These are phyloP conservation scores for Biscutella auriculata DNA, from an alignment of 441 rosid species.

Conservation along the genomic window DNA sequence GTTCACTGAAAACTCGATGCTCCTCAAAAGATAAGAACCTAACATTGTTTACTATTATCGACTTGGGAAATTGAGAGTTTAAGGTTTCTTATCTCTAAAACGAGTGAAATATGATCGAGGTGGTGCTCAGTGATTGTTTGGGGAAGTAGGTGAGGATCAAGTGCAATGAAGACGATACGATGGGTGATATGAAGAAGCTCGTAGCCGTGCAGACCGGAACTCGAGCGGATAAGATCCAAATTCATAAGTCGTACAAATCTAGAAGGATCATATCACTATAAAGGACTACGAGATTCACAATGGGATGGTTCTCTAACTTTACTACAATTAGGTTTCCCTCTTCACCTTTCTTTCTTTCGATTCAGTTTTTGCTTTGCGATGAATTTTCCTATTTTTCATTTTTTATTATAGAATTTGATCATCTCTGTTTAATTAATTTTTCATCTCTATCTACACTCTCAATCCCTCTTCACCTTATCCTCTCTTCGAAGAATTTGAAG, in stretches of 20 bases:
- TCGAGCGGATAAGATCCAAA: slow-evolving; percentile 57
- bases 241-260: slow-evolving; percentile 79
- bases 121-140: slow-evolving; percentile 61
- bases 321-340: slow-evolving; percentile 28
- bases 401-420: no score
- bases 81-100: neutral
- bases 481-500: no score
- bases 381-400: neutral
- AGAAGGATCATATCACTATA: slow-evolving; percentile 57
- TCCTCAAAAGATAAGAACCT: neutral
- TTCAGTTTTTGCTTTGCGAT: no score
- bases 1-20: no score
- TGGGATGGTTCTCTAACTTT: slow-evolving; percentile 64
- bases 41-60: neutral
- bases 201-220: slow-evolving; percentile 82
- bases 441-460: no score
- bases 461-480: no score
- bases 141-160: slow-evolving; percentile 82
- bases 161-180: slow-evolving; percentile 79
- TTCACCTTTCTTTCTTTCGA: neutral
- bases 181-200: slow-evolving; percentile 83
- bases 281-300: slow-evolving; percentile 60
- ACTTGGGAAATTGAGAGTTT: neutral
- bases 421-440: no score
- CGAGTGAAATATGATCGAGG: slow-evolving; percentile 50